A percentile compares a stretch with the other conserved stretches of the same genome.
Conservation (phyloP, 306 rosid species). For the Albizia julibrissin region DNA sequence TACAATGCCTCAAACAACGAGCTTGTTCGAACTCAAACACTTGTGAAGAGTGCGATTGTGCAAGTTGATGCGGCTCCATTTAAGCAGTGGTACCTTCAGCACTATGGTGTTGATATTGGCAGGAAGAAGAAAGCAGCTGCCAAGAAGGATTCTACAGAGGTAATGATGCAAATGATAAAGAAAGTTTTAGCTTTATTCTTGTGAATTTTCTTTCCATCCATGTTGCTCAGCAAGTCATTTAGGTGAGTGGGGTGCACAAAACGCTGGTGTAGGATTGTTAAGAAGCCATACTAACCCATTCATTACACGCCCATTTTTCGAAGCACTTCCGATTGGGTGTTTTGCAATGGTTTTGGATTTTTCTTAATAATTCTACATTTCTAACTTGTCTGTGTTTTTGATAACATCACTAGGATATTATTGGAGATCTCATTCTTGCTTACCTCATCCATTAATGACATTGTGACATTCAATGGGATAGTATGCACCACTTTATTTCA, state of each 20-base stretch:
- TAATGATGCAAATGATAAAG: not conserved
- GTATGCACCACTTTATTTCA: not conserved
- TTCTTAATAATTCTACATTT: not conserved
- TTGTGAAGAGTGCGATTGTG: conserved; percentile 61
- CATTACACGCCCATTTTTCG: not conserved
- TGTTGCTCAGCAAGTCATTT: not conserved
- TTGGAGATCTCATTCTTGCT: not conserved
- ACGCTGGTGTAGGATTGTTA: too few species aligned
- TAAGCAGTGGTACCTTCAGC: conserved; percentile 68
- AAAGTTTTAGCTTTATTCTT: not conserved
- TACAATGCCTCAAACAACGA: conserved; percentile 68
- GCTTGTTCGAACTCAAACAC: conserved; percentile 61
- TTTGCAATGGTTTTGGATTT: not conserved
- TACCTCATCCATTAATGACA: not conserved
- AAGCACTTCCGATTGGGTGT: not conserved
- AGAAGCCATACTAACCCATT: not conserved
- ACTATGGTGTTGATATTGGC: conserved; percentile 60
- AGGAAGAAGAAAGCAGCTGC: conserved; percentile 54
- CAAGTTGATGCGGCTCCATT: conserved; percentile 68
- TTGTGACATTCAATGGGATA: not conserved
- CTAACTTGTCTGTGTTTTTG: not conserved
- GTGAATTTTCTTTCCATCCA: not conserved
- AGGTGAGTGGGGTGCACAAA: too few species aligned
- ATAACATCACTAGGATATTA: not conserved
- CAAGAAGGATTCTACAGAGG: conserved; percentile 53